Evolutionary conservation across 2,329 filamentous ascomycete genomes (phyloP).

Genomic region (Calonectria hawksworthii): DNA sequence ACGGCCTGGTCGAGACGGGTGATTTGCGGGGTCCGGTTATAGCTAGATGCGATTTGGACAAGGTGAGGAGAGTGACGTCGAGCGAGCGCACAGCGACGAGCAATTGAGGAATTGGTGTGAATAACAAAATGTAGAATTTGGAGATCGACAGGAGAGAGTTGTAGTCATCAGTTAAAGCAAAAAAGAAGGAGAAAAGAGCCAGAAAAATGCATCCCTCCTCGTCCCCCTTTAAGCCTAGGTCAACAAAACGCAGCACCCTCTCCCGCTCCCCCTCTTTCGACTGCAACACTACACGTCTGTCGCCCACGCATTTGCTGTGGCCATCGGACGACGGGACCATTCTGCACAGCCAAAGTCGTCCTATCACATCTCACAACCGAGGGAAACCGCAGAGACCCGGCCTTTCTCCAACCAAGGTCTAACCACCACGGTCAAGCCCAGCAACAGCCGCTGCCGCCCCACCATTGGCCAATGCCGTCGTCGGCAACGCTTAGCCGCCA

Average conservation of each 20-base stretch:
- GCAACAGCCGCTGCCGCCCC: constrained; percentile 33
- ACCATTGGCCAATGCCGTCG: constrained; percentile 49
- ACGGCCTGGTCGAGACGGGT: not conserved
- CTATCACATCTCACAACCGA: constrained; percentile 47
- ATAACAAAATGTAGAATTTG: not conserved
- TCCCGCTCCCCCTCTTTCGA: not conserved
- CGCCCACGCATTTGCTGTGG: not conserved
- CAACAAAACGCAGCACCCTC: not conserved
- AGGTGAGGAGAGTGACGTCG: constrained; percentile 13
- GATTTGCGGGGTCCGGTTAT: constrained; percentile 18
- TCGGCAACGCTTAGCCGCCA: constrained; percentile 43
- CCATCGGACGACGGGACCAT: constrained; percentile 31
- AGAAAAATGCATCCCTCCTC: not conserved
- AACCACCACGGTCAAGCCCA: constrained; percentile 25
- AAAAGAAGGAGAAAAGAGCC: not conserved
- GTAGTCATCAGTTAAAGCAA: not conserved
- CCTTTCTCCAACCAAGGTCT: constrained; percentile 30
- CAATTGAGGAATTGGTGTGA: not conserved
- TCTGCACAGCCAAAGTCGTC: not conserved
- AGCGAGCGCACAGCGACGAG: not conserved
- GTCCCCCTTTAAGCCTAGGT: not conserved
- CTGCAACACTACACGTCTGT: not conserved
- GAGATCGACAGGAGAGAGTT: constrained; percentile 15
- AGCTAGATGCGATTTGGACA: constrained; percentile 4
- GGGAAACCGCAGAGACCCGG: constrained; percentile 50